Evolutionary conservation across 306 rosid genomes (phyloP), one percentile per base, ranked within the genome.

Genomic region (Sindora glabra): DNA sequence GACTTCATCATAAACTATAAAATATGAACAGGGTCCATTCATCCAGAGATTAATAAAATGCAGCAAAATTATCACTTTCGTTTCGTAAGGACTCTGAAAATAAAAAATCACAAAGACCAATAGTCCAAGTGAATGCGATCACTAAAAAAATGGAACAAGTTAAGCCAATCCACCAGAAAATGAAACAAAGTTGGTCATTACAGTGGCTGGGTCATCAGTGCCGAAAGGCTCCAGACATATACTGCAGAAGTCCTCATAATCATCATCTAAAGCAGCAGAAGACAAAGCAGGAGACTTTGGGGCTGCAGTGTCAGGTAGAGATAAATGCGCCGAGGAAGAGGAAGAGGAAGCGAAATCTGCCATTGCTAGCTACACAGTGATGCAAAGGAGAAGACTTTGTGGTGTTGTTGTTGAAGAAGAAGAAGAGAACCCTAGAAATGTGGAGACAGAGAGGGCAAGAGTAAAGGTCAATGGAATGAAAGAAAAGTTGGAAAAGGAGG

Each of bases 211-310:
- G 59, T 90, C 94, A 4, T 81, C 48, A 24, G 82, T 6, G 62
- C 46, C 62, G 78, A 90, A 90, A 10, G 94, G 77, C 54, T 90
- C 94, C 0, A 90, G 80, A 66, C 97, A 90, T 13, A 90, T 87
- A 53, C 97, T 87, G 78, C 97, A 90, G 26, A 76, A 80, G 61
- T 90, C 95, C 36, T 87, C 97, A 1, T 37, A 58, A 57, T 41
- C 47, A 63, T 90, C 96, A 2, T 78, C 88, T 9, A 68, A 52
- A 59, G 63, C 11, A 23, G 61, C 53, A 63, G 76, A 73, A 34
- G 74, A 59, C 1, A 85, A 74, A 15, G 77, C 46, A 18, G 81
- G 36, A n/a, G 70, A n/a, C n/a, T n/a, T 67, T 62, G 63, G 15
- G 46, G 73, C 46, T 9, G 73, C 25, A 61, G 56, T 65, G 70